Evolutionary conservation across 2,329 filamentous ascomycete species (phyloP).

Genomic region (Magnaporthiopsis rhizophila): DNA sequence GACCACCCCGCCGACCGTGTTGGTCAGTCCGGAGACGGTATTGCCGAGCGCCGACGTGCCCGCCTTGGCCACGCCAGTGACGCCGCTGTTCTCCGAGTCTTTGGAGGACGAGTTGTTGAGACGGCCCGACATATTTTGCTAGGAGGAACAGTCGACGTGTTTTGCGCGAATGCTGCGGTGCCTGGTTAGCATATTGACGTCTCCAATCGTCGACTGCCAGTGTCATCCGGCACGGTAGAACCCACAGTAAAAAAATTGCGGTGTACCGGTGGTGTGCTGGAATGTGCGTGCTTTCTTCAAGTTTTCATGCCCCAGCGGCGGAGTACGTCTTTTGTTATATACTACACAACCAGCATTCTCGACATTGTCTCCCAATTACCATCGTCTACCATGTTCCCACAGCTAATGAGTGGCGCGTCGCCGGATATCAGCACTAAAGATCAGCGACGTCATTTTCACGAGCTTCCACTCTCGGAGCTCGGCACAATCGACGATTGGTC

Average conservation of each 20-base stretch:
- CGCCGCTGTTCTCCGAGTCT: slow-evolving; percentile 14
- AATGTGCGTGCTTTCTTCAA: neutral
- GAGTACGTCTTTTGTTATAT: neutral
- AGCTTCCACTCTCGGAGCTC: neutral
- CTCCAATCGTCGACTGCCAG: too few relatives aligned
- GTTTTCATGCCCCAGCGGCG: too few relatives aligned
- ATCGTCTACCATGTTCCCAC: too few relatives aligned
- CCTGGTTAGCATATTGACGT: too few relatives aligned
- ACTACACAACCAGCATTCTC: neutral
- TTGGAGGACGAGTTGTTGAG: slow-evolving; percentile 5
- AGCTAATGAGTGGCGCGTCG: neutral
- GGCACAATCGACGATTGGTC: neutral
- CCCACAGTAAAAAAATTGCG: neutral
- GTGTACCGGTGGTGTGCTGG: neutral
- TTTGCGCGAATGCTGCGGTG: too few relatives aligned
- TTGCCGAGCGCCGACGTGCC: slow-evolving; percentile 23
- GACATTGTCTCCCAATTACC: neutral
- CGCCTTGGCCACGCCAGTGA: slow-evolving; percentile 19
- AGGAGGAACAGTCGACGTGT: neutral
- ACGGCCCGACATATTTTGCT: slow-evolving; percentile 3
- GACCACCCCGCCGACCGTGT: slow-evolving; percentile 24
- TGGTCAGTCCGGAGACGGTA: slow-evolving; percentile 22
- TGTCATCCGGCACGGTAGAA: neutral
- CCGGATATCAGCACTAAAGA: neutral
- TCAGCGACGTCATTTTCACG: neutral